A percentile compares a stretch with the other conserved stretches of the same genome.
phyloP scores from a whole-genome alignment of 768 basidiomycete genomes.

The Tricholomella constricta region DNA sequence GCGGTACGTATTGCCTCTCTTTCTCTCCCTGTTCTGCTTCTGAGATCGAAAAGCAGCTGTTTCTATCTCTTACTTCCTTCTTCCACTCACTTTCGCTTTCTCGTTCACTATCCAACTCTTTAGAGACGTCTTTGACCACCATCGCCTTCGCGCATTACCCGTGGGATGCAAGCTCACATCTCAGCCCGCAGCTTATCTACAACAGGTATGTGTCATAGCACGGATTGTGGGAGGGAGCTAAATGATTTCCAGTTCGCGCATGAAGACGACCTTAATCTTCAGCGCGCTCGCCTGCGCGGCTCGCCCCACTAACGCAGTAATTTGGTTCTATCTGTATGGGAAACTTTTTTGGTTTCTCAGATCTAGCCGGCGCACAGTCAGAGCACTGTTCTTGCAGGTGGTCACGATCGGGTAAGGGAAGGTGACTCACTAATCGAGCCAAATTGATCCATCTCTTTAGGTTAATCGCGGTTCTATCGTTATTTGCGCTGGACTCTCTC shows the following conservation, averaged over 20 bases:
- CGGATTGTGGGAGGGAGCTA: not conserved
- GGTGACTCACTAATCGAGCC: not conserved
- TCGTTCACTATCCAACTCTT: constrained; percentile 88
- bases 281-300: constrained; percentile 80
- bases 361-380: constrained; percentile 29
- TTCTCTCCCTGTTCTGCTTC: not conserved
- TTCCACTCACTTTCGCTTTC: constrained; percentile 86
- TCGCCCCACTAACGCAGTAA: constrained; percentile 85
- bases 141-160: constrained; percentile 80
- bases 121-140: constrained; percentile 85
- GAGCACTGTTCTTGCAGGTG: constrained; percentile 40
- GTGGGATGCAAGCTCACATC: constrained; percentile 50
- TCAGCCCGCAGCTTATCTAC: constrained; percentile 40
- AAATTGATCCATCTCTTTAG: constrained; percentile 20
- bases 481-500: constrained; percentile 61
- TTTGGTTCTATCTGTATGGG: constrained; percentile 77
- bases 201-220: constrained; percentile 32
- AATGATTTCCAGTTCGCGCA: constrained; percentile 26
- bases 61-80: constrained; percentile 82
- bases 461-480: constrained; percentile 20
- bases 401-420: constrained; percentile 46
- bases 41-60: constrained; percentile 46
- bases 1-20: constrained; percentile 53
- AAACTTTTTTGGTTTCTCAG: constrained; percentile 59
- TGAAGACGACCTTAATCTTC: constrained; percentile 46